Percentiles rank a stretch among this genome's conserved stretches.
These are phyloP conservation scores for Clavispora vitiphila DNA, from an alignment of 805 yeast species.

Conservation along the genomic window DNA sequence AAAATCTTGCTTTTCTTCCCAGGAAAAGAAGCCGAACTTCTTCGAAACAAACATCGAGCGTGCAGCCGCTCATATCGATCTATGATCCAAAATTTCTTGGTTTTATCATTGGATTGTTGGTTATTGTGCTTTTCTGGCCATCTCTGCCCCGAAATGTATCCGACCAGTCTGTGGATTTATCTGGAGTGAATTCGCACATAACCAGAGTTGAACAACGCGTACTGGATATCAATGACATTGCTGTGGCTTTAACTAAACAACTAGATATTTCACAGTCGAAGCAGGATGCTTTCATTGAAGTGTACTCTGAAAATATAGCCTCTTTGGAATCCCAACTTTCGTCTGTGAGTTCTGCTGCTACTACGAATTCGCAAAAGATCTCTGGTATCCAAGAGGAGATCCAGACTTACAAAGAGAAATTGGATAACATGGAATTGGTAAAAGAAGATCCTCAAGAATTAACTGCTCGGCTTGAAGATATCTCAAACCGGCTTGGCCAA, in stretches of 20 bases:
- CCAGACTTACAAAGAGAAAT: constrained; percentile 7
- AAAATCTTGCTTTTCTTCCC: background rate
- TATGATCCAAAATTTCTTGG: constrained; percentile 2
- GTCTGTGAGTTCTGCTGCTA: constrained; percentile 2
- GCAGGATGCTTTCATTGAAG: constrained; percentile 11
- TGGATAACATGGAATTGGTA: constrained; percentile 7
- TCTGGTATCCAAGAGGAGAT: constrained; percentile 10
- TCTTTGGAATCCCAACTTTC: constrained; percentile 11
- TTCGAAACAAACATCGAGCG: background rate
- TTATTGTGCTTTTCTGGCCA: background rate
- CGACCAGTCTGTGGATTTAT: background rate
- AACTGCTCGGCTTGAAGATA: constrained; percentile 14
- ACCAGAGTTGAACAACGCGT: constrained; percentile 8
- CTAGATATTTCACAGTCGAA: constrained; percentile 17
- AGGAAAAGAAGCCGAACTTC: background rate
- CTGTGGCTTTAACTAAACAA: constrained; percentile 14
- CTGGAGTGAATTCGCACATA: constrained; percentile 7
- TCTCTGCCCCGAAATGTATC: background rate
- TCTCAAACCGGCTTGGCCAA: constrained; percentile 13
- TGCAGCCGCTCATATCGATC: background rate
- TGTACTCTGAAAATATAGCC: constrained; percentile 3
- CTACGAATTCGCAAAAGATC: background rate
- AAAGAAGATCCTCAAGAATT: constrained; percentile 10
- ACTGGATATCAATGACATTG: constrained; percentile 11
- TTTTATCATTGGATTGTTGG: constrained; percentile 2